Evolutionary conservation across 2,329 filamentous ascomycete species (phyloP), one percentile per base, ranked within the genome.

Genomic region (Sporothrix brunneoviolacea): DNA sequence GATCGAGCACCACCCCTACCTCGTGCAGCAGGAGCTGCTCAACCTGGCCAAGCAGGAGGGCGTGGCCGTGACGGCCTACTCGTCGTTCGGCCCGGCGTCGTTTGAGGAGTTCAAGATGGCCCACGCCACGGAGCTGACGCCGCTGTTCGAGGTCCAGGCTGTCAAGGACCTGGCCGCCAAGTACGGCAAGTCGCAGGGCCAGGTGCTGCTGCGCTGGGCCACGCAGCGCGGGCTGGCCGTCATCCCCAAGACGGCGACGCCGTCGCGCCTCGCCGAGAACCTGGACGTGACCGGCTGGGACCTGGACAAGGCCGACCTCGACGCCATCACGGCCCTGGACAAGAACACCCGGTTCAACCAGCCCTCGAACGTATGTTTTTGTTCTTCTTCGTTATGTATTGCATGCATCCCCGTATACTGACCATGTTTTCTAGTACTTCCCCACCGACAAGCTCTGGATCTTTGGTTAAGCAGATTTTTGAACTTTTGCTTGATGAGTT

Each of bases 1-100:
- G 75, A 84, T 94, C 21, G 52, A 94, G 75, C 87, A 91, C 73
- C 89, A 94, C 76, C 88, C 88, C 22, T 93, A 91, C 77, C 80
- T 91, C 53, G 84, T 86, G 54, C 88, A 94, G 75, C 68, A 74
- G 53, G 76, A 82, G 48, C 79, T 94, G 47, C 66, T 93, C 61
- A 72, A 80, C 61, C 80, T 88, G 46, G 84, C 83, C 60, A 75
- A 85, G 72, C 70, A 72, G 48, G 77, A 89, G 70, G 80, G 81
- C 54, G 84, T 94, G 60, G 74, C 76, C 58, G 77, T 94, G 51
- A 93, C 88, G 4, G 88, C 86, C 45, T 94, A 93, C 76, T 90
- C 84, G 32, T 88, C 84, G 43, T 91, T 93, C 62, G 88, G 88
- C 35, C 86, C 88, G 22, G 77, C 86, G 62, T 82, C 79, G 53